A percentile compares a stretch with the other conserved stretches of the same genome.
Evolutionary conservation across 106 monocot species (phyloP).

Genomic region (Phalaenopsis equestris): DNA sequence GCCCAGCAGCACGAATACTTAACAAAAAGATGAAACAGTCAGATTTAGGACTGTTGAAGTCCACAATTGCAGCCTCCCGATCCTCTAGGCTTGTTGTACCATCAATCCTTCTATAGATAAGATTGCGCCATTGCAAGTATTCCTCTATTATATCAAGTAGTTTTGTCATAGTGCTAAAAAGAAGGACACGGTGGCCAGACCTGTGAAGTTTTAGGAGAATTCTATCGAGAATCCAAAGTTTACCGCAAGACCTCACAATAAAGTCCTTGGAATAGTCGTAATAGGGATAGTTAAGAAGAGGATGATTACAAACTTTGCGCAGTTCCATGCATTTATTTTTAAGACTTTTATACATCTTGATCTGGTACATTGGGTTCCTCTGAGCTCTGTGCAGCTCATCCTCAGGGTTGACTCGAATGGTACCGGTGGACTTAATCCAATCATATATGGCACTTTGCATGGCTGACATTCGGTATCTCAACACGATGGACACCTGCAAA

Average conservation of each 20-base stretch:
- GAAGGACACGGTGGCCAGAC: conserved; percentile 91
- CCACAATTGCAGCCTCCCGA: conserved; percentile 88
- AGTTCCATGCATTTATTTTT: conserved; percentile 98
- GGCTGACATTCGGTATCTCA: conserved; percentile 93
- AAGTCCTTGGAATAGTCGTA: conserved; percentile 76
- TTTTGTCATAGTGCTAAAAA: conserved; percentile 98
- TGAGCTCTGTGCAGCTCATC: conserved; percentile 60
- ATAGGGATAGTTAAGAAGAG: conserved; percentile 83
- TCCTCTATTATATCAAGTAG: conserved; percentile 96
- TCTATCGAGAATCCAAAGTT: conserved; percentile 92
- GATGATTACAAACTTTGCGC: conserved; percentile 93
- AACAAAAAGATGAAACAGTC: conserved; percentile 96
- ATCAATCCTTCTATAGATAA: conserved; percentile 86
- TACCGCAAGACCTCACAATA: conserved; percentile 85
- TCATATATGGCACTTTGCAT: conserved; percentile 91
- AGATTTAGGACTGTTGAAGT: conserved; percentile 72
- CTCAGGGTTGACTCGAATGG: conserved; percentile 93
- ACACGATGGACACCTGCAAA: conserved; percentile 74
- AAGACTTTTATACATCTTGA: conserved; percentile 75
- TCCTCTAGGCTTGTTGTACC: conserved; percentile 92
- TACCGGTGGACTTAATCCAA: conserved; percentile 96
- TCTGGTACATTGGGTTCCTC: conserved; percentile 81
- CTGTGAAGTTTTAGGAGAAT: conserved; percentile 95
- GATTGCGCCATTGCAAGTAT: conserved; percentile 84
- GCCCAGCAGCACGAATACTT: conserved; percentile 97